Conservation (phyloP, 352 stramenopile genomes). For the Peronospora destructor region DNA sequence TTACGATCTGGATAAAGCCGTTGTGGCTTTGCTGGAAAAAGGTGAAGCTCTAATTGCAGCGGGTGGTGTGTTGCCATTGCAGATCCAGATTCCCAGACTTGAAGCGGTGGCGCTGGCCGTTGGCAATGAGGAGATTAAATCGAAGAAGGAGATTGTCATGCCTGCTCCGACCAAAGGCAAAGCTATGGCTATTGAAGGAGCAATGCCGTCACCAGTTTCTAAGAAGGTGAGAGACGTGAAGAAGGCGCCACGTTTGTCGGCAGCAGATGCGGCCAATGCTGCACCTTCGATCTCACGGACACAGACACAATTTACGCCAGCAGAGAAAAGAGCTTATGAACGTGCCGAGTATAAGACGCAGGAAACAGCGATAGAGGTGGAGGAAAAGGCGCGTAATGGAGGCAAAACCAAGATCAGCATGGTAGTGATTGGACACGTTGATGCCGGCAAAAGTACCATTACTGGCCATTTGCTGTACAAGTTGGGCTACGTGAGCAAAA, state of each 20-base stretch:
- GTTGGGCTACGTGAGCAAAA: conserved; percentile 82
- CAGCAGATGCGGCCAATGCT: conserved; percentile 18
- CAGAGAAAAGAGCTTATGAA: conserved; percentile 61
- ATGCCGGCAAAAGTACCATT: conserved; percentile 96
- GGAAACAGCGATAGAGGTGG: conserved; percentile 38
- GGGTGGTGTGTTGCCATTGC: conserved; percentile 41
- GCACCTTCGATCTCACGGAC: conserved; percentile 24
- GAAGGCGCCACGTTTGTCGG: conserved; percentile 23
- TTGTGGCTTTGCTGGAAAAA: conserved; percentile 69
- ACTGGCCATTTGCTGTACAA: conserved; percentile 93
- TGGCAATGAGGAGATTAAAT: conserved; percentile 23
- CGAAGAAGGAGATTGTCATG: conserved; percentile 29
- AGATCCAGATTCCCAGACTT: conserved; percentile 60
- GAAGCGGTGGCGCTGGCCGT: conserved; percentile 53
- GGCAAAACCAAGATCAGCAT: conserved; percentile 88
- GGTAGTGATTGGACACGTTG: conserved; percentile 96
- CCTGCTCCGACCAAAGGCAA: conserved; percentile 39
- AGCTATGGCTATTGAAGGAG: conserved; percentile 38
- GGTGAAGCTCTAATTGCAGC: conserved; percentile 33
- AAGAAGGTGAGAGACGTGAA: conserved; percentile 11
- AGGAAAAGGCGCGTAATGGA: conserved; percentile 35
- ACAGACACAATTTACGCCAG: conserved; percentile 44
- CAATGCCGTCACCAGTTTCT: conserved; percentile 3
- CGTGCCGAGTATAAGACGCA: conserved; percentile 67
- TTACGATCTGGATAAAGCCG: conserved; percentile 72